A percentile compares a stretch with the other conserved stretches of the same genome.
phyloP scores from a whole-genome alignment of 2,329 filamentous ascomycete genomes.

The Xylariaceae sp. region DNA sequence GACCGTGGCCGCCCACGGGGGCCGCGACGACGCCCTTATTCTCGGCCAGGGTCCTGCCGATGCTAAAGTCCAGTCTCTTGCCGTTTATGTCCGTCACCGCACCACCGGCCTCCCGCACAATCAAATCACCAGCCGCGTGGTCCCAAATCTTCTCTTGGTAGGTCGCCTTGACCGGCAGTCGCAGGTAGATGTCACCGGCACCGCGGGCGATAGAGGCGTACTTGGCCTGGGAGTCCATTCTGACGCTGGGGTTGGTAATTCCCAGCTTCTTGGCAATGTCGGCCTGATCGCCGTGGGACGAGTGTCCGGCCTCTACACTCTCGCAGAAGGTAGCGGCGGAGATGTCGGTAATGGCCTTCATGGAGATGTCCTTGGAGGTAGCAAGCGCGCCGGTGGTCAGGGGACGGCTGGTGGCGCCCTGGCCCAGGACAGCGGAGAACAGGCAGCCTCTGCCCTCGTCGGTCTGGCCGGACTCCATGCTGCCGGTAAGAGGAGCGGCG shows the following conservation, averaged over 20 bases:
- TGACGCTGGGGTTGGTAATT: slow-evolving; percentile 84
- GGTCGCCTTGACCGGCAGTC: slow-evolving; percentile 77
- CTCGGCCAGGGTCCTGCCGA: slow-evolving; percentile 77
- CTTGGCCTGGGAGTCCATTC: slow-evolving; percentile 98
- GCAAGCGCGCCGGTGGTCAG: slow-evolving; percentile 57
- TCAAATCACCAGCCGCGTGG: slow-evolving; percentile 90
- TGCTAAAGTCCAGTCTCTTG: slow-evolving; percentile 79
- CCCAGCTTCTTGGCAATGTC: slow-evolving; percentile 80
- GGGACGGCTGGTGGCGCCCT: slow-evolving; percentile 78
- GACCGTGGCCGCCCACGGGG: slow-evolving; percentile 68
- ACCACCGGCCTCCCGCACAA: slow-evolving; percentile 91
- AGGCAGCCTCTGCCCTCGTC: slow-evolving; percentile 80
- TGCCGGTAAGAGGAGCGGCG: slow-evolving; percentile 63
- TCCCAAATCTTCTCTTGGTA: slow-evolving; percentile 99
- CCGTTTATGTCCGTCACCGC: slow-evolving; percentile 87
- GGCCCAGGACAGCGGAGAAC: slow-evolving; percentile 77
- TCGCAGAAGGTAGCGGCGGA: slow-evolving; percentile 89
- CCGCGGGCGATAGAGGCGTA: slow-evolving; percentile 94
- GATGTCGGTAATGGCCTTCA: slow-evolving; percentile 75
- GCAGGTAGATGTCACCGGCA: slow-evolving; percentile 90
- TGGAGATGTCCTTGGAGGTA: slow-evolving; percentile 63
- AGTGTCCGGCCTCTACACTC: slow-evolving; percentile 91
- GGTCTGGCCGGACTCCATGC: slow-evolving; percentile 71
- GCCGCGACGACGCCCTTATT: slow-evolving; percentile 96
- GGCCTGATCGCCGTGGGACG: slow-evolving; percentile 82